Evolutionary conservation across 2,329 filamentous ascomycete species (phyloP).

Genomic region (Teratosphaeria destructans): DNA sequence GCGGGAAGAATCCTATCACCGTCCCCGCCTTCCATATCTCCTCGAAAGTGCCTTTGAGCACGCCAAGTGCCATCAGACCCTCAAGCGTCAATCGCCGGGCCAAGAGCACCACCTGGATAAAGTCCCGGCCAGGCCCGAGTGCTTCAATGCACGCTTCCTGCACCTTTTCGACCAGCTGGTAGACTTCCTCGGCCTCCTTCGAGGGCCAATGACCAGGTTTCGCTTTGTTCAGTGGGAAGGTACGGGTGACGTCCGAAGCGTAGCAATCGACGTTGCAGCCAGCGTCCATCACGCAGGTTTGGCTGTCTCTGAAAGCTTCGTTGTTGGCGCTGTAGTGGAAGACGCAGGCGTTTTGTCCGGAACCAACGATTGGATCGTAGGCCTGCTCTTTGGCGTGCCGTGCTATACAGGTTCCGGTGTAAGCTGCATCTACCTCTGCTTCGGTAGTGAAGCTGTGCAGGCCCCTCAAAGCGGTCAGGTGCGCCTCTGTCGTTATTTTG

Average conservation of each 20-base stretch:
- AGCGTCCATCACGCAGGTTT: slow-evolving; percentile 76
- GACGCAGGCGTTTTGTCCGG: slow-evolving; percentile 70
- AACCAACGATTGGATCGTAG: slow-evolving; percentile 81
- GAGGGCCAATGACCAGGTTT: slow-evolving; percentile 51
- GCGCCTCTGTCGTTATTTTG: slow-evolving; percentile 65
- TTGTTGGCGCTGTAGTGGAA: slow-evolving; percentile 82
- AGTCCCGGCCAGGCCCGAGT: slow-evolving; percentile 64
- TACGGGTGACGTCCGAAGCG: slow-evolving; percentile 81
- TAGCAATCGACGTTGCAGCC: slow-evolving; percentile 80
- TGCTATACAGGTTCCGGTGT: slow-evolving; percentile 61
- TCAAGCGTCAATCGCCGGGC: slow-evolving; percentile 66
- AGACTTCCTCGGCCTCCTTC: slow-evolving; percentile 59
- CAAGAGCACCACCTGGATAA: slow-evolving; percentile 53
- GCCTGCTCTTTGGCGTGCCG: slow-evolving; percentile 66
- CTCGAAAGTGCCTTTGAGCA: slow-evolving; percentile 52
- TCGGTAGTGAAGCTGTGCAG: slow-evolving; percentile 61
- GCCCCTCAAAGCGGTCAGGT: slow-evolving; percentile 58
- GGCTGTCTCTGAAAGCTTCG: slow-evolving; percentile 51
- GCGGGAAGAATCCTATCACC: slow-evolving; percentile 38
- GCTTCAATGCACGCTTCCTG: slow-evolving; percentile 64
- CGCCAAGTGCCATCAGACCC: slow-evolving; percentile 63
- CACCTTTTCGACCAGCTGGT: slow-evolving; percentile 73
- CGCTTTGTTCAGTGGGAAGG: slow-evolving; percentile 56
- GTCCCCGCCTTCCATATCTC: slow-evolving; percentile 34
- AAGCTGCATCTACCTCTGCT: slow-evolving; percentile 71